Conservation (phyloP, 306 rosid species). For the Corylus avellana region DNA sequence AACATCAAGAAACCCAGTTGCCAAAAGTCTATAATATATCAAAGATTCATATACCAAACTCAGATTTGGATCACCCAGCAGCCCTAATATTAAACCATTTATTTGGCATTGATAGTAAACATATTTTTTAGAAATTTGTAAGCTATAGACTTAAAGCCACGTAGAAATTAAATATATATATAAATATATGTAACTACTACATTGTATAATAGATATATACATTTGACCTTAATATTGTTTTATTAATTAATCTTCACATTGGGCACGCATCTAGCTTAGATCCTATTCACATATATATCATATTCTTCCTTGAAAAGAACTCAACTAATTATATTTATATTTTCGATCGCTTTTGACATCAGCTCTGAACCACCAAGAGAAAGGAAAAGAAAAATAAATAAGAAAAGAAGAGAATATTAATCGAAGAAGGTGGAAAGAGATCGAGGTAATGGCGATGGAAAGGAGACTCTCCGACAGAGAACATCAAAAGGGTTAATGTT, state of each 20-base stretch:
- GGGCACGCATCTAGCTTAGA: not conserved
- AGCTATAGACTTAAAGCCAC: not conserved
- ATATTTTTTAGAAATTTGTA: not conserved
- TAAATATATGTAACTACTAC: no score
- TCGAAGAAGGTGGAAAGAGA: not conserved
- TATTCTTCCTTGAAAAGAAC: no score
- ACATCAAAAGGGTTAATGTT: not conserved
- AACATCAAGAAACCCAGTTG: not conserved
- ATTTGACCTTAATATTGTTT: not conserved
- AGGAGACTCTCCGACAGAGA: not conserved
- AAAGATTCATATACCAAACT: slow-evolving; percentile 7
- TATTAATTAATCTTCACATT: not conserved
- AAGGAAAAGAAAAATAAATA: not conserved
- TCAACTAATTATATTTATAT: no score
- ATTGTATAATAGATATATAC: not conserved
- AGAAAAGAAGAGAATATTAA: not conserved
- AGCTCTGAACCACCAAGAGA: not conserved
- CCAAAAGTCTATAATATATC: slow-evolving; percentile 12
- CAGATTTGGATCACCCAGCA: not conserved
- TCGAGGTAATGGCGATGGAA: not conserved
- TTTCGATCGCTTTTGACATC: not conserved
- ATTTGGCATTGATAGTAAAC: not conserved
- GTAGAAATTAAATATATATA: not conserved
- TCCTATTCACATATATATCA: not conserved
- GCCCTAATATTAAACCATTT: not conserved